Percentiles rank a stretch among this genome's conserved stretches.
phyloP scores from a whole-genome alignment of 805 yeast genomes.

The Ogataea zsoltii region DNA sequence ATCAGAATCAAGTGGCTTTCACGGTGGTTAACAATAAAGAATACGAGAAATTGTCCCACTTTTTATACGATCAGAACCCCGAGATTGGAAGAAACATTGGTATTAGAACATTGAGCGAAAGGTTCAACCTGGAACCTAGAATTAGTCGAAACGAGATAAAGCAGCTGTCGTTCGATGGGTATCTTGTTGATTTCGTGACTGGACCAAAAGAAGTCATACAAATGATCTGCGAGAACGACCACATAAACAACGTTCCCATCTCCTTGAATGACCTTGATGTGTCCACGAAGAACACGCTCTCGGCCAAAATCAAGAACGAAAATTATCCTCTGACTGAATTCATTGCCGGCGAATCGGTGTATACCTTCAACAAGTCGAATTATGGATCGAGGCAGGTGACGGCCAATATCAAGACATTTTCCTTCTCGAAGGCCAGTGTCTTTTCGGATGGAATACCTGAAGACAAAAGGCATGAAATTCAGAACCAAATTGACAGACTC shows the following conservation, averaged over 20 bases:
- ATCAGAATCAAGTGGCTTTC: conserved; percentile 57
- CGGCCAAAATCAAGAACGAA: conserved; percentile 39
- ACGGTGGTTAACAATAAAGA: conserved; percentile 56
- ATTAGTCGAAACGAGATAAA: conserved; percentile 31
- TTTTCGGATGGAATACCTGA: conserved; percentile 34
- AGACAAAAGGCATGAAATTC: conserved; percentile 25
- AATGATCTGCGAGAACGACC: conserved; percentile 63
- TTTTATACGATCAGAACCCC: conserved; percentile 39
- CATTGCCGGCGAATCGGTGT: conserved; percentile 57
- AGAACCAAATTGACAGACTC: conserved; percentile 15
- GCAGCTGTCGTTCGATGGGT: conserved; percentile 76
- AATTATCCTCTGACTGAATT: conserved; percentile 53
- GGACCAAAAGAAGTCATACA: conserved; percentile 75
- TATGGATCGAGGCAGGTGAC: conserved; percentile 63
- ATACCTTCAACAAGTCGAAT: conserved; percentile 52
- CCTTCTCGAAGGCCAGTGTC: conserved; percentile 29
- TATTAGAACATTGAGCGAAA: conserved; percentile 46
- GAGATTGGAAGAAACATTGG: conserved; percentile 45
- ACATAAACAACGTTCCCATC: conserved; percentile 62
- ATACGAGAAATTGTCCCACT: conserved; percentile 45
- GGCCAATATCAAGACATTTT: conserved; percentile 39
- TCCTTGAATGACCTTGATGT: conserved; percentile 46
- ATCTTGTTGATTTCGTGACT: conserved; percentile 61
- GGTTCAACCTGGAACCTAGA: conserved; percentile 12
- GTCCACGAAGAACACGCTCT: conserved; percentile 37